Conservation (phyloP, 192 early-diverging fungal species). For the Backusella sp. region DNA sequence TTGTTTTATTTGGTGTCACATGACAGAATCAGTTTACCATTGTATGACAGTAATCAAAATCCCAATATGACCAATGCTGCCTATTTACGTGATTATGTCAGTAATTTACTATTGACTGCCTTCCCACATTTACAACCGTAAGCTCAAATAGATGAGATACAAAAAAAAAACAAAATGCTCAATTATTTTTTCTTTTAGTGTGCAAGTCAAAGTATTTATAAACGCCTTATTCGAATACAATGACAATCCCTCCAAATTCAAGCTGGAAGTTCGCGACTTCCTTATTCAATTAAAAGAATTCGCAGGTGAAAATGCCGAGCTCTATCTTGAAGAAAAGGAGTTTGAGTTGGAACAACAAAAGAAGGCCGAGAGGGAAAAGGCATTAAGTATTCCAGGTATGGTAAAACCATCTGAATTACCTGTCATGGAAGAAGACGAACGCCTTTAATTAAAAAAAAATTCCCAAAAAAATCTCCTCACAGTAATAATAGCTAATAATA, state of each 20-base stretch:
- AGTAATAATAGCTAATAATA: too few species aligned
- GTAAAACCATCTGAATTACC: slow-evolving; percentile 87
- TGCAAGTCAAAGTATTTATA: slow-evolving; percentile 85
- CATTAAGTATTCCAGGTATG: slow-evolving; percentile 91
- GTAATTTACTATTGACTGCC: slow-evolving; percentile 76
- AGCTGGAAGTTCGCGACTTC: slow-evolving; percentile 93
- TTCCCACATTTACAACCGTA: slow-evolving; percentile 91
- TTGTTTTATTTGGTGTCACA: slow-evolving; percentile 86
- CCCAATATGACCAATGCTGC: slow-evolving; percentile 76
- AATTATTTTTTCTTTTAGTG: slow-evolving; percentile 32
- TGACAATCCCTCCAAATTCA: slow-evolving; percentile 83
- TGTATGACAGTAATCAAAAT: slow-evolving; percentile 71
- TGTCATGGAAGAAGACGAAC: slow-evolving; percentile 38
- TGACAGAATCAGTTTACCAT: slow-evolving; percentile 78
- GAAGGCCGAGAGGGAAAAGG: slow-evolving; percentile 77
- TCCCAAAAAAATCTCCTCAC: neutral
- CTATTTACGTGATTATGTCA: slow-evolving; percentile 83
- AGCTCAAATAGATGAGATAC: slow-evolving; percentile 2
- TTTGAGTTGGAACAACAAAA: slow-evolving; percentile 72
- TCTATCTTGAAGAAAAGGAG: slow-evolving; percentile 92
- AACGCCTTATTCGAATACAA: slow-evolving; percentile 83
- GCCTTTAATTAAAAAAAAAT: slow-evolving; percentile 11
- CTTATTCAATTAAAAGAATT: slow-evolving; percentile 94
- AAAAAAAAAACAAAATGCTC: neutral
- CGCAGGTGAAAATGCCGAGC: slow-evolving; percentile 77